phyloP scores from a whole-genome alignment of 768 basidiomycete genomes.

The Phlebiopsis gigantea region DNA sequence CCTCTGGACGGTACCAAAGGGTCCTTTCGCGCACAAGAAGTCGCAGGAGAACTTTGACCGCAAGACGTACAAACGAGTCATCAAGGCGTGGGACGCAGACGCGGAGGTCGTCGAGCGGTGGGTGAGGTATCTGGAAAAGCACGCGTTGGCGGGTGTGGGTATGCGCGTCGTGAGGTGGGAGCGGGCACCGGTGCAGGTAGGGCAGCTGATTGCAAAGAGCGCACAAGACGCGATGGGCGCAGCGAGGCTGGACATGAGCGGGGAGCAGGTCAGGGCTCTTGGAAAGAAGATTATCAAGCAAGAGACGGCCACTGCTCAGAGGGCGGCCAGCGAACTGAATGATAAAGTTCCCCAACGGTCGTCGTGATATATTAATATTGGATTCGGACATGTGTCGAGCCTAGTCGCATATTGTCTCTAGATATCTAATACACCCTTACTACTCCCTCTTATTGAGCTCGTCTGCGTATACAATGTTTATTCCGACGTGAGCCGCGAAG shows the following conservation, averaged over 20 bases:
- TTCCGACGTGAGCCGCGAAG: no score
- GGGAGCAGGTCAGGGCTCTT: constrained; percentile 26
- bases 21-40: constrained; percentile 92
- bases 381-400: no score
- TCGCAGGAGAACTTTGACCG: constrained; percentile 93
- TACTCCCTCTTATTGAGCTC: no score
- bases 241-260: constrained; percentile 22
- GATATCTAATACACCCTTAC: no score
- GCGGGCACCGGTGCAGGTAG: constrained; percentile 49
- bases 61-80: constrained; percentile 72
- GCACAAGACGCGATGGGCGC: constrained; percentile 31
- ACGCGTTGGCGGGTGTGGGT: constrained; percentile 82
- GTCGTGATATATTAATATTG: no score
- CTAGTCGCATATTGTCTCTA: no score
- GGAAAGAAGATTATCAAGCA: constrained; percentile 36
- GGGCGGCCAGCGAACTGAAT: no score
- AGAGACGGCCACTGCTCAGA: constrained; percentile 25
- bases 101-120: constrained; percentile 72
- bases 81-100: constrained; percentile 91
- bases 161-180: constrained; percentile 81
- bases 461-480: no score
- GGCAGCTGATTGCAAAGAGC: constrained; percentile 32
- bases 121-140: constrained; percentile 70
- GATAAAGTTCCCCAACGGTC: no score
- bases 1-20: constrained; percentile 80